phyloP scores from a whole-genome alignment of 495 filamentous ascomycete genomes.

The Penicillium roqueforti region DNA sequence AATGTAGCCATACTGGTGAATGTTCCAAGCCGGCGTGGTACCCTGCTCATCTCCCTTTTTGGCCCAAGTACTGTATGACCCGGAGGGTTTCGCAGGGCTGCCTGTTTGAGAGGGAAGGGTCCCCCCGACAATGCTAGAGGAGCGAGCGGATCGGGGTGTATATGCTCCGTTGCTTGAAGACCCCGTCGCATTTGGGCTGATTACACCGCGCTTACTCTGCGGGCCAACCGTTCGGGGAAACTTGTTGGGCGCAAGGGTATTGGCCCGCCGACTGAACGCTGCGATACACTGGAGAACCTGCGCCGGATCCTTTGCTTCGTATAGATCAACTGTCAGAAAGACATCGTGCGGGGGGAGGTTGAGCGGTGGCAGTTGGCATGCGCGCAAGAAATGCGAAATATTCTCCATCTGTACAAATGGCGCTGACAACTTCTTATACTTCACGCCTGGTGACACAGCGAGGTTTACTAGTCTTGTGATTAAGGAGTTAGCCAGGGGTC shows the following conservation, averaged over 20 bases:
- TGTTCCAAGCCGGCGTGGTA: conserved; percentile 94
- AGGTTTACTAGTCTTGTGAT: conserved; percentile 74
- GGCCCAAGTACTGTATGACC: conserved; percentile 81
- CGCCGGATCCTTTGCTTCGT: conserved; percentile 92
- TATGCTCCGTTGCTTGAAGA: conserved; percentile 40
- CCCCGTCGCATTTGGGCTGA: conserved; percentile 72
- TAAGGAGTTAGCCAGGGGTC: conserved; percentile 15
- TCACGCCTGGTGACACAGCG: conserved; percentile 71
- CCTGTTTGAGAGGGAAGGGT: conserved; percentile 46
- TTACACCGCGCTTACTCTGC: conserved; percentile 51
- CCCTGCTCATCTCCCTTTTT: conserved; percentile 73
- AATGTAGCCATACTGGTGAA: conserved; percentile 98
- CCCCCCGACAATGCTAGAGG: conserved; percentile 65
- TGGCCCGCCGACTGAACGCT: conserved; percentile 85
- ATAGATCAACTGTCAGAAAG: conserved; percentile 96
- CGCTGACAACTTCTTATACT: conserved; percentile 80
- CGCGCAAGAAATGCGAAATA: conserved; percentile 90
- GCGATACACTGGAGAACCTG: conserved; percentile 92
- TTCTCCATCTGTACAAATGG: conserved; percentile 99
- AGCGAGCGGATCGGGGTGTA: conserved; percentile 46
- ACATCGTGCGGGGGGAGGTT: conserved; percentile 89
- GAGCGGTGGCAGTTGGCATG: conserved; percentile 77
- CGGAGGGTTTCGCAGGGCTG: conserved; percentile 60
- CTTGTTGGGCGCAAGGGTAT: conserved; percentile 65
- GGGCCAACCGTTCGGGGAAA: conserved; percentile 70